Conservation (phyloP, 192 early-diverging fungal genomes). For the Backusella parvicylindrica region DNA sequence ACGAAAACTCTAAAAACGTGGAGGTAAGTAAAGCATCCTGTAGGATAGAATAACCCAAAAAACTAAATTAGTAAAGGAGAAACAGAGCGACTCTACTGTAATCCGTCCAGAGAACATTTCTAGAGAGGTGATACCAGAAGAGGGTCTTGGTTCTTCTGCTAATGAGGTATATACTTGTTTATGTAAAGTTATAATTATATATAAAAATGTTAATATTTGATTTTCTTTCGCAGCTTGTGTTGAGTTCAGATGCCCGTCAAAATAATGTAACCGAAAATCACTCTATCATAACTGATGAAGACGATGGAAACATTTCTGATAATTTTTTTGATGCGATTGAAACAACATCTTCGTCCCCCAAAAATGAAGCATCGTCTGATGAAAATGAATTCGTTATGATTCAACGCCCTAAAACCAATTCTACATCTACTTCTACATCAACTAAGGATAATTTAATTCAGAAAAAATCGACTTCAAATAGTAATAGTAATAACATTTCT, state of each 20-base stretch:
- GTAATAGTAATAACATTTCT: background rate
- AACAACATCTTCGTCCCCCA: background rate
- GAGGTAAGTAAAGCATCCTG: background rate
- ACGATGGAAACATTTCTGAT: background rate
- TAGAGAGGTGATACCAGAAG: background rate
- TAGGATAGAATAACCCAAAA: background rate
- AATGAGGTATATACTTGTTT: background rate
- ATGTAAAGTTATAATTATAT: background rate
- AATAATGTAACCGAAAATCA: background rate
- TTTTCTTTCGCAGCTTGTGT: background rate
- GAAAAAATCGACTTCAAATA: background rate
- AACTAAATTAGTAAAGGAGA: background rate
- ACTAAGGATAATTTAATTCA: background rate
- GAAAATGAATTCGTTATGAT: conserved; percentile 13
- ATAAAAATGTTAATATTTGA: background rate
- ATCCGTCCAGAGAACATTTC: background rate
- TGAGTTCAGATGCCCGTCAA: background rate
- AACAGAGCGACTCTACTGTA: background rate
- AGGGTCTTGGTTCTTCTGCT: background rate
- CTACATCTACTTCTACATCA: background rate
- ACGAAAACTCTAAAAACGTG: background rate
- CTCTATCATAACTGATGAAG: background rate
- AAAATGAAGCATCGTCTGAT: background rate
- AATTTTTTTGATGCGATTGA: conserved; percentile 2
- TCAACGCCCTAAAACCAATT: background rate